Conservation (phyloP, 129 eudicot genomes). For the Saussurea involucrata region DNA sequence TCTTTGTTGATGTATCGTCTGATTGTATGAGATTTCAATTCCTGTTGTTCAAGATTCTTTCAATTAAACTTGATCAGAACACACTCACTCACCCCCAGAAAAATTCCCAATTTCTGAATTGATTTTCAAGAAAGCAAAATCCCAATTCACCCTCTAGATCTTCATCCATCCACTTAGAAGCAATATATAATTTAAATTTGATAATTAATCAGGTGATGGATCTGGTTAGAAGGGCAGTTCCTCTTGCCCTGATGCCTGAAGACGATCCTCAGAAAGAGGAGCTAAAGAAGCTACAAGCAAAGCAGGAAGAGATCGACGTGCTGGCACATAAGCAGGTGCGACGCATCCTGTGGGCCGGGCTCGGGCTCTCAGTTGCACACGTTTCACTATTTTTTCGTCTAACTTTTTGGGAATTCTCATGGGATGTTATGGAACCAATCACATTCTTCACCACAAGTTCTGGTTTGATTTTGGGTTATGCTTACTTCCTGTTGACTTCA, state of each 20-base stretch:
- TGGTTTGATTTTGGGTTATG: conserved; percentile 70
- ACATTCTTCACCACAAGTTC: conserved; percentile 70
- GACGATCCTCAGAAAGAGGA: conserved; percentile 63
- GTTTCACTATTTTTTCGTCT: conserved; percentile 85
- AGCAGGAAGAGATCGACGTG: conserved; percentile 55
- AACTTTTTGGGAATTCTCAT: conserved; percentile 91
- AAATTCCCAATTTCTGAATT: no score
- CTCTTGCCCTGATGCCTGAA: conserved; percentile 59
- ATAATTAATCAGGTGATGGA: conserved; percentile 59
- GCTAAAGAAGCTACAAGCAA: conserved; percentile 49
- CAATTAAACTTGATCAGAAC: no score
- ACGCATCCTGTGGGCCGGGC: conserved; percentile 65
- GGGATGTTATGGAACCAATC: conserved; percentile 97
- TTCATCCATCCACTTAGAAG: no score
- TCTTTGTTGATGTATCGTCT: background rate
- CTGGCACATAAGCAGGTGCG: conserved; percentile 81
- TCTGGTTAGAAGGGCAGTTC: conserved; percentile 68
- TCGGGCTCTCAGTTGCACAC: conserved; percentile 50
- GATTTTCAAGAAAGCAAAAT: no score
- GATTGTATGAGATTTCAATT: background rate
- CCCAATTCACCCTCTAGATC: no score
- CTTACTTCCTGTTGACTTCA: conserved; percentile 74
- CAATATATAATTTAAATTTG: no score
- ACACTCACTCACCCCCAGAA: no score
- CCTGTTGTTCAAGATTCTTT: background rate